A percentile compares a stretch with the other conserved stretches of the same genome.
Evolutionary conservation across 2,329 filamentous ascomycete genomes (phyloP).

Genomic region (Exserohilum rostratum): DNA sequence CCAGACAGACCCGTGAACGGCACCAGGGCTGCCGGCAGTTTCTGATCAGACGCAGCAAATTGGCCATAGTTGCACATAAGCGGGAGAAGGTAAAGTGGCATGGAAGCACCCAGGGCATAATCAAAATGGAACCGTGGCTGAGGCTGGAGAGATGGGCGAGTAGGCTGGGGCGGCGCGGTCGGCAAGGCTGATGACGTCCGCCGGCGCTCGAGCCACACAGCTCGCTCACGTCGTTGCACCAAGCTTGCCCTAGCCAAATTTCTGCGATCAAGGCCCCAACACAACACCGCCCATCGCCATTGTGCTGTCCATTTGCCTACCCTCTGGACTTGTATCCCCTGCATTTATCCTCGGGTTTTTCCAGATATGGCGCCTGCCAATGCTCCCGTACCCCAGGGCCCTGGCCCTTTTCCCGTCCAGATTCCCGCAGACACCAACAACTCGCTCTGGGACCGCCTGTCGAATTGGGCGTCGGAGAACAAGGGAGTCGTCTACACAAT

Average conservation of each 20-base stretch:
- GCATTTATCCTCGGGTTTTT: slow-evolving; percentile 8
- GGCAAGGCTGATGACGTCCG: slow-evolving; percentile 22
- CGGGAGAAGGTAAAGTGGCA: too few relatives aligned
- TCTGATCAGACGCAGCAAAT: too few relatives aligned
- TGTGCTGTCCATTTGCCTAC: slow-evolving; percentile 14
- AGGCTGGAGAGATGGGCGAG: background rate
- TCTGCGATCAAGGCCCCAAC: slow-evolving; percentile 18
- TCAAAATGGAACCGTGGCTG: too few relatives aligned
- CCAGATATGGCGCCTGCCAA: slow-evolving; percentile 39
- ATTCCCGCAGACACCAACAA: slow-evolving; percentile 53
- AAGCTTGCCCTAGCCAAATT: slow-evolving; percentile 20
- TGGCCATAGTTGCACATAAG: too few relatives aligned
- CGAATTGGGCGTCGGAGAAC: slow-evolving; percentile 92
- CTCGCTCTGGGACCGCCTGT: slow-evolving; percentile 86
- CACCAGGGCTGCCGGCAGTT: too few relatives aligned
- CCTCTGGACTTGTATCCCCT: slow-evolving; percentile 9
- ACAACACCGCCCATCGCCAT: slow-evolving; percentile 22
- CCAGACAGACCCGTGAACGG: too few relatives aligned
- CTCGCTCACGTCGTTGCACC: slow-evolving; percentile 13
- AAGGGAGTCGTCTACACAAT: slow-evolving; percentile 96
- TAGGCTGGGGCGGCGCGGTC: background rate
- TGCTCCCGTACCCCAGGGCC: slow-evolving; percentile 37
- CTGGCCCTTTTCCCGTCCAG: slow-evolving; percentile 45
- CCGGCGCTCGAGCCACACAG: slow-evolving; percentile 17
- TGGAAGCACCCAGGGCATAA: too few relatives aligned